Evolutionary conservation across 2,329 filamentous ascomycete genomes (phyloP).

Genomic region (Apiospora pterosperma): DNA sequence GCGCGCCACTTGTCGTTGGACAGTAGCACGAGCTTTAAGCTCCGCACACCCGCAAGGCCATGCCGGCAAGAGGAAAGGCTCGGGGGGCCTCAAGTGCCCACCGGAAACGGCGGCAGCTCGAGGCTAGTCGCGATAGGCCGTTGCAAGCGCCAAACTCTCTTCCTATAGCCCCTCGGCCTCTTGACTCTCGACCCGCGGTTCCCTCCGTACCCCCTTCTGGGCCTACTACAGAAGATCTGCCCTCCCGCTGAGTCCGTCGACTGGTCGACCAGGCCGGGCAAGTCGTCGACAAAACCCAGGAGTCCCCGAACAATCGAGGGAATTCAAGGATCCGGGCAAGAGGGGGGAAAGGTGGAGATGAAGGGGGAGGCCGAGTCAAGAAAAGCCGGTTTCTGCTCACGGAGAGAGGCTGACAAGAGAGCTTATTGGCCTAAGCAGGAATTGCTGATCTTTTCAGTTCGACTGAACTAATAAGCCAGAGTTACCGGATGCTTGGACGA

Average conservation of each 20-base stretch:
- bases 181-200: neutral
- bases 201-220: neutral
- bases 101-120: neutral
- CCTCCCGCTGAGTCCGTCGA: neutral
- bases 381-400: neutral
- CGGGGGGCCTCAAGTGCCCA: neutral
- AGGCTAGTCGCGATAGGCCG: neutral
- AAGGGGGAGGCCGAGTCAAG: neutral
- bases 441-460: neutral
- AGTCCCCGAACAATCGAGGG: neutral
- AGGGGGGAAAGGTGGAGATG: neutral
- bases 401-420: neutral
- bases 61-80: neutral
- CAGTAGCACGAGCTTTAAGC: neutral
- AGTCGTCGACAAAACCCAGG: neutral
- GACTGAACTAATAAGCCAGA: neutral
- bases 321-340: neutral
- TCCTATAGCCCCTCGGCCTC: neutral
- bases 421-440: neutral
- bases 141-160: neutral
- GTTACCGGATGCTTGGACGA: neutral
- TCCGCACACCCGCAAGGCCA: neutral
- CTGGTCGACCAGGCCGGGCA: neutral
- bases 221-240: neutral
- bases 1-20: no score